These are phyloP conservation scores for Mesembryanthemum crystallinum DNA, from an alignment of 148 eudicot species.

Conservation along the genomic window DNA sequence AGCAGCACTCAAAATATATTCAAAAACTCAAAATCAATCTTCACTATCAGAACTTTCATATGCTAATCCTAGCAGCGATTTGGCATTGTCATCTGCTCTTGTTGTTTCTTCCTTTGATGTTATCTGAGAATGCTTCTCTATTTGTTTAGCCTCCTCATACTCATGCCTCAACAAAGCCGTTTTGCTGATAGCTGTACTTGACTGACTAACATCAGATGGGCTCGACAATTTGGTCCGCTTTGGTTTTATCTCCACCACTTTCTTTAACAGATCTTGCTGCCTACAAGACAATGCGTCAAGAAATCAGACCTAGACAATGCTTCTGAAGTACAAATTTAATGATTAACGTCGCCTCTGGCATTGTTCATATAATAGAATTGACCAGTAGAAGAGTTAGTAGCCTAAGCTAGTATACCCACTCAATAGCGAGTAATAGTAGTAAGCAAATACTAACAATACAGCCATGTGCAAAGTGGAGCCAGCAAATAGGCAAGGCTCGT, in stretches of 20 bases:
- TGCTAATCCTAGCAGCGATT: slow-evolving; percentile 64
- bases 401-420: too few species aligned
- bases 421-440: too few species aligned
- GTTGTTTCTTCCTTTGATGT: slow-evolving; percentile 22
- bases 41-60: slow-evolving; percentile 88
- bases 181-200: slow-evolving; percentile 19
- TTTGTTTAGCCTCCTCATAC: slow-evolving; percentile 25
- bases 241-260: slow-evolving; percentile 81
- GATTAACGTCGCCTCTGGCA: background rate
- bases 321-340: background rate
- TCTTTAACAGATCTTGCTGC: slow-evolving; percentile 84
- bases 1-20: background rate
- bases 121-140: slow-evolving; percentile 18
- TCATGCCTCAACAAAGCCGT: slow-evolving; percentile 15
- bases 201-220: slow-evolving; percentile 28
- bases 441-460: too few species aligned
- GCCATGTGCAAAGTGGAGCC: too few species aligned
- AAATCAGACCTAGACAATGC: slow-evolving; percentile 1
- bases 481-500: background rate
- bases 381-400: too few species aligned
- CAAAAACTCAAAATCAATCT: slow-evolving; percentile 26
- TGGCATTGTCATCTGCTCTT: slow-evolving; percentile 46
- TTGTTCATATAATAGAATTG: background rate
- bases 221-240: slow-evolving; percentile 56
- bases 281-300: slow-evolving; percentile 31